Base-by-base conservation (phyloP, 2,329 filamentous ascomycete genomes). In the Cercospora beticola region DNA sequence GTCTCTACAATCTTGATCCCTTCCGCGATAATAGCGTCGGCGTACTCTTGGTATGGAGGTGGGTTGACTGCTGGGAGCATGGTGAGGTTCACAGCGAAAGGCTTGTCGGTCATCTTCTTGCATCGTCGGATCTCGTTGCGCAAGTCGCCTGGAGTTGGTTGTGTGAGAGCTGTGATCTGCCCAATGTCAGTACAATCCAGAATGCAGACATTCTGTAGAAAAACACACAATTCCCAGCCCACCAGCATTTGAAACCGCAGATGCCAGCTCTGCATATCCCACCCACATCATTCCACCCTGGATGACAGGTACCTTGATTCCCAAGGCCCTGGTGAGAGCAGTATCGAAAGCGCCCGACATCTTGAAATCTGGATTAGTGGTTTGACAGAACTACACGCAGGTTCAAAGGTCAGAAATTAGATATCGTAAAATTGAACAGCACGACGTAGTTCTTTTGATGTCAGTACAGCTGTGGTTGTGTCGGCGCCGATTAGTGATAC, bases 41-140 rank as follows among this genome's bases (percentile, higher is more conserved):
- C 92, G 82, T 96, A 98, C 69, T 92, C 94, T 71, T 83, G 87
- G 80, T 98, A 98, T 85, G 97, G 90, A 5, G 94, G 94, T 6
- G 94, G 92, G 6, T 92, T 89, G 74, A 97, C 86, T 66, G 93
- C 87, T 30, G 94, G 94, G 56, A 98, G 90, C 71, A 97, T 89
- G 8, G 94, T 98, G 74, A 97, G 88, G 83, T 98, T 98, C 75
- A 97, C 94, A 76, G 86, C 94, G 80, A 98, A 98, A 18, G 92
- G 92, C 73, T 88, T 86, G 70, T 85, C 84, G 63, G 92, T 94
- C 84, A 97, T 88, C 72, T 86, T 88, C 74, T 89, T 90, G 85
- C 92, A 96, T 83, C 88, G 89, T 72, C 88, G 90, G 81, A 98
- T 98, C 84, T 98, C 94, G 78, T 92, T 91, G 80, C 94, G 92